These are phyloP conservation scores for Spirogloea muscicola DNA, from an alignment of 139 green algal species.

Conservation along the genomic window DNA sequence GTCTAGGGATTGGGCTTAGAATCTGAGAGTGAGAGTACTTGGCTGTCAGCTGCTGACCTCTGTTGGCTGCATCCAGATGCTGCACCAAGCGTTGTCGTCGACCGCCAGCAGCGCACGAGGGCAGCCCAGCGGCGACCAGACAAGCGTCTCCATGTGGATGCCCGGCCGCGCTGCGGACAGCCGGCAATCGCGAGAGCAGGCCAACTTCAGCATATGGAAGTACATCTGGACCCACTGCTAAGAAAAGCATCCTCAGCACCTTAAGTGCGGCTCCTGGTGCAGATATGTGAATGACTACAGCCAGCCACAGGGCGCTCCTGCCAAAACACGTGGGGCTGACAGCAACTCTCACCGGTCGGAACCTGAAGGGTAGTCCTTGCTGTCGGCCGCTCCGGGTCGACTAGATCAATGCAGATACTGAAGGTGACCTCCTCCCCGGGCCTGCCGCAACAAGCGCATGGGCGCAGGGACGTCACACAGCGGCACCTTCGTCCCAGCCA, in stretches of 20 bases:
- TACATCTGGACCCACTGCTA: too few species aligned
- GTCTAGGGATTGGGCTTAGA: too few species aligned
- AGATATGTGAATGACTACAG: too few species aligned
- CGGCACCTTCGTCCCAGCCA: not conserved
- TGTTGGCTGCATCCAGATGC: conserved; percentile 19
- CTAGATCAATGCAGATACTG: not conserved
- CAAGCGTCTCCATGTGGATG: conserved; percentile 13
- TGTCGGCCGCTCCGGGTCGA: conserved; percentile 10
- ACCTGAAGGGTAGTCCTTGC: not conserved
- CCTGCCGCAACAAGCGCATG: not conserved
- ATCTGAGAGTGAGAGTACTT: too few species aligned
- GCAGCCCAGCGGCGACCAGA: conserved; percentile 13
- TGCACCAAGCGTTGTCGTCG: not conserved
- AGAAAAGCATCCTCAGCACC: too few species aligned
- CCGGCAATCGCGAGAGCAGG: not conserved
- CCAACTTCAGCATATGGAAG: not conserved
- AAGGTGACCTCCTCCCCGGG: not conserved
- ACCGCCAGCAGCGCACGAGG: conserved; percentile 9
- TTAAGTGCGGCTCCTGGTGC: too few species aligned
- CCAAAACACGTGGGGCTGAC: not conserved
- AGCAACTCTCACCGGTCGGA: not conserved
- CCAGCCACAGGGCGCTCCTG: not conserved
- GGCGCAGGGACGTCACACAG: not conserved
- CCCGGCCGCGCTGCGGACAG: conserved; percentile 5
- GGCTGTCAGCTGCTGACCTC: too few species aligned